Base-by-base conservation (phyloP, 108 stramenopile genomes). In the Cyclotella choctawhatcheeana region DNA sequence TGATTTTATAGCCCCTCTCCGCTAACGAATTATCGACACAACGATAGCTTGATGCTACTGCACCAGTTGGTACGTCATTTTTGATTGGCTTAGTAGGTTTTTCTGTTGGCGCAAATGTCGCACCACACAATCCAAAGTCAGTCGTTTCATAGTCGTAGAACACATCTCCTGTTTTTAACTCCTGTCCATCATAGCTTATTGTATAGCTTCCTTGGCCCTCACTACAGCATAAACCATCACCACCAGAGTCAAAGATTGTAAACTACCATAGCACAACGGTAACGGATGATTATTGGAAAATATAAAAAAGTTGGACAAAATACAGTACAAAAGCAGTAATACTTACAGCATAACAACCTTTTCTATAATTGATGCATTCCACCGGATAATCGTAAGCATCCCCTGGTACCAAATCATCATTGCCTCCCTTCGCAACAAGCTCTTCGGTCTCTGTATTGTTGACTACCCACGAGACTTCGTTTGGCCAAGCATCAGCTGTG, bases 171-270 rank as follows among this genome's bases (percentile, higher is more conserved):
- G 27, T 50, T 33, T 64, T 67, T 26, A 81, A 45, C 29, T 58
- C 30, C 2, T 33, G 44, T 21, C 79, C 79, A 63, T 82, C 73
- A 44, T 67, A 66, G 29, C 25, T 50, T 34, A 77, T 35, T 65
- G 68, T 18, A 29, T 82, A 85, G 22, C 48, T 67, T 64, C 84
- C 84, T 12, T 67, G 35, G 48, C 84, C 84, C 32, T 79, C 47
- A 22, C 44, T 22, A 52, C 84, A 85, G 31, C 83, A 84, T n/a
- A 84, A 35, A 0, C 83, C 83, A 66, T 84, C 84, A 0, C 82
- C 82, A 33, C 67, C 67, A 62, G 73, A 44, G 62, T 83, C 82
- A 21, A 51, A 50, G 21, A 75, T 66, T 67, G 54, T 73, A 21
- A 80, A 80, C 50, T 58, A n/a, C n/a, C 56, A 34, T 65, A 78